phyloP scores from a whole-genome alignment of 805 yeast genomes.

The Candida succiphila region DNA sequence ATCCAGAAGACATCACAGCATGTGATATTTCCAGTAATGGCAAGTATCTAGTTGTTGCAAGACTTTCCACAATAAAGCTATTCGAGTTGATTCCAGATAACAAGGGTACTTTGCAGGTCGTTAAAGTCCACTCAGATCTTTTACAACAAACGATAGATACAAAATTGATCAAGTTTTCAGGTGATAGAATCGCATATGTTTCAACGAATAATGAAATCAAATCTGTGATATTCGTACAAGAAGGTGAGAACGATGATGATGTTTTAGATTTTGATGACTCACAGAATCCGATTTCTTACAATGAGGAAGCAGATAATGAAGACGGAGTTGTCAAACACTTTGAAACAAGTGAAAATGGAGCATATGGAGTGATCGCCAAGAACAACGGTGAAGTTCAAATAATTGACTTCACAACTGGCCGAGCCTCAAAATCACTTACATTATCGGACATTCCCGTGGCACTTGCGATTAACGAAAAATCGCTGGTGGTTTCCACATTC shows the following conservation, averaged over 20 bases:
- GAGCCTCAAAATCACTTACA: conserved; percentile 39
- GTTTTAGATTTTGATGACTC: conserved; percentile 30
- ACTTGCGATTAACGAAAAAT: conserved; percentile 25
- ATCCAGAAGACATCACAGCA: conserved; percentile 70
- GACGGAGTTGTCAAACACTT: conserved; percentile 37
- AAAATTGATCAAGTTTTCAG: conserved; percentile 37
- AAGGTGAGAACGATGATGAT: conserved; percentile 28
- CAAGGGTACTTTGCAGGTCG: conserved; percentile 30
- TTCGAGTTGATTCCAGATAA: conserved; percentile 43
- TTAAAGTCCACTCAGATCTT: conserved; percentile 37
- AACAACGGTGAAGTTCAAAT: conserved; percentile 59
- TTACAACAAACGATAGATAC: conserved; percentile 39
- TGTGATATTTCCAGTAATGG: conserved; percentile 62
- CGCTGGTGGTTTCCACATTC: conserved; percentile 56
- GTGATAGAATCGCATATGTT: conserved; percentile 34
- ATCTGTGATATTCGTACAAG: conserved; percentile 25
- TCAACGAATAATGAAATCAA: conserved; percentile 52
- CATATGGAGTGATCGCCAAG: conserved; percentile 46
- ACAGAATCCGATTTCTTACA: conserved; percentile 16
- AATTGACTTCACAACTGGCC: conserved; percentile 19
- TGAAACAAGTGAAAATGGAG: conserved; percentile 33
- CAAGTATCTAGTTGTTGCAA: conserved; percentile 58
- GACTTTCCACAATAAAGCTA: conserved; percentile 56
- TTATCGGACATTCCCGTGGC: conserved; percentile 53
- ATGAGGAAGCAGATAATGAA: neutral